Conservation (phyloP, 805 yeast genomes). For the Saccharomyces jurei region DNA sequence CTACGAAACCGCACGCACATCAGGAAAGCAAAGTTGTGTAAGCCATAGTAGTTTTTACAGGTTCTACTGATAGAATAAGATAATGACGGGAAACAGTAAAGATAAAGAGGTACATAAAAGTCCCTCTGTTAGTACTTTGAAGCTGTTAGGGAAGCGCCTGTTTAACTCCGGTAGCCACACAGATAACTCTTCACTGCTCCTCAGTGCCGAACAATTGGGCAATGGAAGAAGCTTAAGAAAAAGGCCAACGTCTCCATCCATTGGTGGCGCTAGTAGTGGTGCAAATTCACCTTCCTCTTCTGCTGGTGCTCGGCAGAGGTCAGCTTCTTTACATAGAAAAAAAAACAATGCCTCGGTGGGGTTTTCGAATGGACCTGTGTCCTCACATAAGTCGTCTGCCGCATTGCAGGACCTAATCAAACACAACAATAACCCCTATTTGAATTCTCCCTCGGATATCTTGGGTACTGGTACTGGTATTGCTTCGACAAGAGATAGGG, state of each 20-base stretch:
- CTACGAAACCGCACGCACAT: not conserved
- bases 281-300: not conserved
- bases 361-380: slow-evolving; percentile 3
- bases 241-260: slow-evolving; percentile 4
- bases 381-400: slow-evolving; percentile 14
- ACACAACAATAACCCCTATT: slow-evolving; percentile 27
- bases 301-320: slow-evolving; percentile 11
- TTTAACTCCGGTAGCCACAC: slow-evolving; percentile 5
- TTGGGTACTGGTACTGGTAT: slow-evolving; percentile 21
- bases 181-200: not conserved
- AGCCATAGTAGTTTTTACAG: not conserved
- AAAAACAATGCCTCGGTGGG: slow-evolving; percentile 9
- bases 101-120: slow-evolving; percentile 1
- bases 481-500: slow-evolving; percentile 19
- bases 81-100: not conserved
- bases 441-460: slow-evolving; percentile 5
- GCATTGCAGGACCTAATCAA: slow-evolving; percentile 22
- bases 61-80: not conserved
- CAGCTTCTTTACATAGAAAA: slow-evolving; percentile 19
- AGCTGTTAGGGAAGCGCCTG: slow-evolving; percentile 10
- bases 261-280: not conserved
- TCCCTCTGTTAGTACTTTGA: slow-evolving; percentile 7
- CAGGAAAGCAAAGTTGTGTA: not conserved
- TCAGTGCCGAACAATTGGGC: not conserved
- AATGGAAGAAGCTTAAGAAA: slow-evolving; percentile 6